These are phyloP conservation scores for Pichia sorboxylosa DNA, from an alignment of 1,139 yeast species.

Conservation along the genomic window DNA sequence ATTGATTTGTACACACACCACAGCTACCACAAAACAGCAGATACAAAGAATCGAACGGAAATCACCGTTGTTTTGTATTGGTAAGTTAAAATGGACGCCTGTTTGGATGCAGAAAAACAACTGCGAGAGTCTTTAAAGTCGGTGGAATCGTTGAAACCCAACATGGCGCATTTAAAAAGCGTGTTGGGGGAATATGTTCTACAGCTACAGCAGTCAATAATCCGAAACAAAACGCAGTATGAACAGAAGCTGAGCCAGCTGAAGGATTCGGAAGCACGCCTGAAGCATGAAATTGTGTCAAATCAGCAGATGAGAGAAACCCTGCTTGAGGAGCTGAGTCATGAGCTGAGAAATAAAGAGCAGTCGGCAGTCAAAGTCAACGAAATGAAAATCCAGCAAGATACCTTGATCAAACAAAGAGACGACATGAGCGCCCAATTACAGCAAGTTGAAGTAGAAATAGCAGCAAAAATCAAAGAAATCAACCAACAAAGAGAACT, in stretches of 20 bases:
- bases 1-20: no score
- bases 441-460: slow-evolving; percentile 14
- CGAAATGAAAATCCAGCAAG: slow-evolving; percentile 19
- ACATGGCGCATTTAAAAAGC: slow-evolving; percentile 16
- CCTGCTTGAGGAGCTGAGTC: slow-evolving; percentile 13
- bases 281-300: slow-evolving; percentile 11
- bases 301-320: slow-evolving; percentile 12
- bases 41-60: no score
- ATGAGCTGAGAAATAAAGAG: slow-evolving; percentile 16
- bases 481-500: slow-evolving; percentile 17
- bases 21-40: no score
- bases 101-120: no score
- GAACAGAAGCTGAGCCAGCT: slow-evolving; percentile 15
- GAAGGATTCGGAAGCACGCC: slow-evolving; percentile 13
- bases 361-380: slow-evolving; percentile 18
- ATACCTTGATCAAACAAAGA: slow-evolving; percentile 16
- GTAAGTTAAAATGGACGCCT: no score
- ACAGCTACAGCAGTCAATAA: slow-evolving; percentile 10
- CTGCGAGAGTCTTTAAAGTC: slow-evolving; percentile 9
- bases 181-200: slow-evolving; percentile 12
- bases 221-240: slow-evolving; percentile 14
- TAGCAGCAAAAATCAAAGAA: slow-evolving; percentile 13
- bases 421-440: slow-evolving; percentile 14
- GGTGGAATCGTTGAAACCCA: slow-evolving; percentile 15
- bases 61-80: no score